Evolutionary conservation across 768 basidiomycete genomes (phyloP), one percentile per base, ranked within the genome.

Genomic region (Dioszegia hungarica): DNA sequence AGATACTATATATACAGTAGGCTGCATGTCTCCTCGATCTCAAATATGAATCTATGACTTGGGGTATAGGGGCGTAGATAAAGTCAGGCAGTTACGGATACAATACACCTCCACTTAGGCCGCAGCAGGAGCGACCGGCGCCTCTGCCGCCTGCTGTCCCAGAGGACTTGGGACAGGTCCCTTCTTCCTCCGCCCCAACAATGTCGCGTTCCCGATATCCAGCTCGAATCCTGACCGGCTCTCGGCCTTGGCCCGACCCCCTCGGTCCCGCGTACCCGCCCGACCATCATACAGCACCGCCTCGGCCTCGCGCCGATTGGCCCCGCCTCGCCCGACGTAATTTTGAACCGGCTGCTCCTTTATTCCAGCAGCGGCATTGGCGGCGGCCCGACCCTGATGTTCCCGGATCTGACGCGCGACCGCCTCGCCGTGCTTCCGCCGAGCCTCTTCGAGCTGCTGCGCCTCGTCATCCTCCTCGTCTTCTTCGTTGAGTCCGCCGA

Each of bases 1-100:
- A 24, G 92, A 48, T 95, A 93, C 69, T 92, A 94, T 77, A 89
- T 95, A n/a, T n/a, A n/a, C n/a, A n/a, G n/a, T n/a, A n/a, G n/a
- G n/a, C n/a, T n/a, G n/a, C n/a, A n/a, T n/a, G n/a, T n/a, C n/a
- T n/a, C n/a, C n/a, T n/a, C n/a, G n/a, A n/a, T n/a, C n/a, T n/a
- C n/a, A n/a, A n/a, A n/a, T n/a, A n/a, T n/a, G n/a, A n/a, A n/a
- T n/a, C n/a, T n/a, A n/a, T n/a, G n/a, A n/a, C n/a, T n/a, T n/a
- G n/a, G n/a, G n/a, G n/a, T n/a, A n/a, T n/a, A n/a, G n/a, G n/a
- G n/a, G n/a, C n/a, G n/a, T n/a, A n/a, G n/a, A n/a, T n/a, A n/a
- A n/a, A n/a, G n/a, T n/a, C n/a, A n/a, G n/a, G n/a, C n/a, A n/a
- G n/a, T n/a, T n/a, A n/a, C n/a, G n/a, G n/a, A n/a, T n/a, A n/a